Percentiles rank a stretch among this genome's conserved stretches.
Conservation (phyloP, 2,329 filamentous ascomycete species). For the Penicillium paneum region DNA sequence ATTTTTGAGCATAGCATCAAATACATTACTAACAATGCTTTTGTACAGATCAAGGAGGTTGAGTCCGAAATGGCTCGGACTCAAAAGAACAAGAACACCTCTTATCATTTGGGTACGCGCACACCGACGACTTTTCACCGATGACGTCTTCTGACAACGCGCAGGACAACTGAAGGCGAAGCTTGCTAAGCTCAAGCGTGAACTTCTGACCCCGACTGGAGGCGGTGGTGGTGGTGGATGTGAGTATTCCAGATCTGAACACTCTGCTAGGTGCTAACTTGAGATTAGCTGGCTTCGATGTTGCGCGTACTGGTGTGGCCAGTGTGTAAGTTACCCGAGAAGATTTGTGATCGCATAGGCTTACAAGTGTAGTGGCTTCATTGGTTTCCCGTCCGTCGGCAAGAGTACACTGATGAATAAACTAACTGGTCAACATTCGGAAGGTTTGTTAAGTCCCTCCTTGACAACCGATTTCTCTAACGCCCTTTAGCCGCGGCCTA, state of each 20-base stretch:
- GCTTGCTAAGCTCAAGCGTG: constrained; percentile 93
- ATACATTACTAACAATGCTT: constrained; percentile 28
- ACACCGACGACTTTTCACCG: constrained; percentile 1
- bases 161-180: constrained; percentile 89
- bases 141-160: constrained; percentile 19
- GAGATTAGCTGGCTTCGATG: constrained; percentile 76
- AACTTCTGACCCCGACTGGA: constrained; percentile 79
- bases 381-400: constrained; percentile 95
- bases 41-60: constrained; percentile 82
- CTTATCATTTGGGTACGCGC: constrained; percentile 73
- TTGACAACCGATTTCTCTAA: constrained; percentile 15
- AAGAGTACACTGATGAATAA: constrained; percentile 97
- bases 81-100: constrained; percentile 96
- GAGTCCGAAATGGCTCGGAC: constrained; percentile 97
- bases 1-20: constrained; percentile 6
- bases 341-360: constrained; percentile 1
- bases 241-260: constrained; percentile 26
- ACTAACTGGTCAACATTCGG: constrained; percentile 93
- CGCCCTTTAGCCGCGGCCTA: constrained; percentile 70
- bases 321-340: constrained; percentile 60
- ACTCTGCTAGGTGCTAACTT: constrained; percentile 16
- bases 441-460: constrained; percentile 48
- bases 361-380: constrained; percentile 64
- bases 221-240: constrained; percentile 76
- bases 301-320: constrained; percentile 93